Evolutionary conservation across 495 filamentous ascomycete species (phyloP).

Genomic region (Aspergillus sclerotiicarbonarius): DNA sequence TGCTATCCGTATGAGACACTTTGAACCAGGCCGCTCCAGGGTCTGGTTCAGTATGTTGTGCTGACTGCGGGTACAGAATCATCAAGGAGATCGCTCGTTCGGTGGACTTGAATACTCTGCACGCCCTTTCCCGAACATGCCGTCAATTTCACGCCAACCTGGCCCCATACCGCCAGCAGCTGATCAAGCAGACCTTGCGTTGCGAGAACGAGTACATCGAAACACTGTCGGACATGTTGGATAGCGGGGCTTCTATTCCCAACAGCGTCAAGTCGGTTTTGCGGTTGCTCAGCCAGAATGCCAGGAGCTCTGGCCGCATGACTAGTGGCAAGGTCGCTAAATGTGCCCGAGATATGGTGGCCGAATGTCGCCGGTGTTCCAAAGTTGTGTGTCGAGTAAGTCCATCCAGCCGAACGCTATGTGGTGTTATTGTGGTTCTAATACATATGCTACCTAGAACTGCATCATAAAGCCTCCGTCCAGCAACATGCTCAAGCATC

Average conservation of each 20-base stretch:
- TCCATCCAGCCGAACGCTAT: not conserved
- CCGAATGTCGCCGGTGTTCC: constrained; percentile 73
- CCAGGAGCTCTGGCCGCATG: constrained; percentile 37
- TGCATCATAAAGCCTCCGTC: constrained; percentile 78
- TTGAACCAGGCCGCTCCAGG: constrained; percentile 17
- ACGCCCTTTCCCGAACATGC: constrained; percentile 76
- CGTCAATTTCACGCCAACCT: constrained; percentile 73
- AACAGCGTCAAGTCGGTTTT: constrained; percentile 39
- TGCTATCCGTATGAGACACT: constrained; percentile 78
- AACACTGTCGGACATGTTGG: constrained; percentile 39
- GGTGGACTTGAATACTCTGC: constrained; percentile 82
- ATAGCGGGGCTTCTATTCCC: constrained; percentile 31
- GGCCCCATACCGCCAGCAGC: constrained; percentile 67
- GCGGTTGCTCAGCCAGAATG: constrained; percentile 32
- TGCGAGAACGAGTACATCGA: constrained; percentile 68
- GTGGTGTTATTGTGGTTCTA: not conserved
- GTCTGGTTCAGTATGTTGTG: constrained; percentile 18
- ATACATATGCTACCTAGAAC: constrained; percentile 53
- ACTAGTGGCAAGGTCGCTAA: constrained; percentile 64
- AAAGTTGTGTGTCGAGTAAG: constrained; percentile 74
- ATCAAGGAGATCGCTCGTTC: constrained; percentile 67
- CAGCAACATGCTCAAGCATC: constrained; percentile 55
- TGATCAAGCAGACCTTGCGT: constrained; percentile 70
- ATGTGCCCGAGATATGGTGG: constrained; percentile 84
- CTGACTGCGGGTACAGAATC: constrained; percentile 55